Base-by-base conservation (phyloP, 1,284 basidiomycete genomes). In the Agroathelia rolfsii region DNA sequence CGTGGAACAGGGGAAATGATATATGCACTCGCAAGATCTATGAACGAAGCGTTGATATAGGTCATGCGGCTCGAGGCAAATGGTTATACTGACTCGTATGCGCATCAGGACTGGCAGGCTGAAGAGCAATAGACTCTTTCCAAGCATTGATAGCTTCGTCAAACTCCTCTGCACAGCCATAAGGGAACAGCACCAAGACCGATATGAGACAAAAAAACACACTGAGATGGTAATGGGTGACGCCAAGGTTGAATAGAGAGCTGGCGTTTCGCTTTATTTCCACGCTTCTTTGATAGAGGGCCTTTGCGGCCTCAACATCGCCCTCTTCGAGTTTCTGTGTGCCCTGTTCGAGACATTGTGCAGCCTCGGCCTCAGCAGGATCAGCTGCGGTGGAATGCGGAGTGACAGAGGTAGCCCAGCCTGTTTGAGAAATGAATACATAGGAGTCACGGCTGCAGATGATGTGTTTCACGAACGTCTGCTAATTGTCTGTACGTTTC, bases 1-100 rank as follows among this genome's bases (percentile, higher is more conserved):
- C 88, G 72, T 37, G 85, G 73, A 32, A 85, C 76, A 52, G 76
- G 72, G 32, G 84, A 85, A 50, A 94, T 77, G 49, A 95, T 86
- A 59, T 95, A 95, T 41, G 92, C 92, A 47, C 85, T 92, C 25
- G 92, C 92, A 24, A 96, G 65, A 62, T 93, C 88, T 92, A 47
- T 39, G 36, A 41, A 20, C 22, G n/a, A n/a, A n/a, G n/a, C n/a
- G n/a, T n/a, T n/a, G n/a, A n/a, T n/a, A n/a, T n/a, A 18, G 36
- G 27, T 8, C 15, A 18, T 16, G 11, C 36, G 32, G 36, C 37
- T n/a, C n/a, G 38, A 21, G 36, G 39, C 12, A 39, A 30, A 34
- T 28, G 12, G n/a, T n/a, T 36, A 39, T 28, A 66, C 76, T 47
- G 52, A 89, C 92, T 95, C 17, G 88, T 94, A 58, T 95, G 90